Conservation (phyloP, 768 basidiomycete species). For the Tylopilus balloui region DNA sequence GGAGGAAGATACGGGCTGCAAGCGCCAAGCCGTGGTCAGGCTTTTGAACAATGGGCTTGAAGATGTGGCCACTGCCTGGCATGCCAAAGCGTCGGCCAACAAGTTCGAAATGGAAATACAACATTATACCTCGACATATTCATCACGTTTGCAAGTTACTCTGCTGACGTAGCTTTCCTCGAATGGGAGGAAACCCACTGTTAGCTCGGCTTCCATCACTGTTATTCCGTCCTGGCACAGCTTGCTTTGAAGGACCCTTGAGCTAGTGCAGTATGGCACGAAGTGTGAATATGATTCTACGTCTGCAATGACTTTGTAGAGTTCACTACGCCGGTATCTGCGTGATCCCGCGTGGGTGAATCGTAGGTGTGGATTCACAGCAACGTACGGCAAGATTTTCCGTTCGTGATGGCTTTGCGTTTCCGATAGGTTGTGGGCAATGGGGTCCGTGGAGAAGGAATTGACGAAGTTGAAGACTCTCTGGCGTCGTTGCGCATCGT, state of each 20-base stretch:
- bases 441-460: conserved; percentile 42
- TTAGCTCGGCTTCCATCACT: conserved; percentile 78
- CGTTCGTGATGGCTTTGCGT: conserved; percentile 72
- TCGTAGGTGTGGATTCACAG: background rate
- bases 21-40: conserved; percentile 69
- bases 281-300: conserved; percentile 83
- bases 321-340: conserved; percentile 74
- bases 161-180: conserved; percentile 82
- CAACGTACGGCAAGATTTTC: conserved; percentile 84
- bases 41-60: conserved; percentile 71
- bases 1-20: conserved; percentile 51
- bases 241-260: conserved; percentile 50
- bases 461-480: conserved; percentile 52
- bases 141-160: conserved; percentile 74
- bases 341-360: conserved; percentile 10
- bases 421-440: conserved; percentile 31
- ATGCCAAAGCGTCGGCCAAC: conserved; percentile 12
- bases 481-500: conserved; percentile 1
- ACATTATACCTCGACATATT: conserved; percentile 64
- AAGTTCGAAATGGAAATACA: background rate
- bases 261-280: conserved; percentile 81
- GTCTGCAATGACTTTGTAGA: conserved; percentile 85
- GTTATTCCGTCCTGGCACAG: conserved; percentile 32
- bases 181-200: conserved; percentile 84
- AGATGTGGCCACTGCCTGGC: conserved; percentile 66